Conservation (phyloP, 139 green algal genomes). For the Pycnococcus provasolii region DNA sequence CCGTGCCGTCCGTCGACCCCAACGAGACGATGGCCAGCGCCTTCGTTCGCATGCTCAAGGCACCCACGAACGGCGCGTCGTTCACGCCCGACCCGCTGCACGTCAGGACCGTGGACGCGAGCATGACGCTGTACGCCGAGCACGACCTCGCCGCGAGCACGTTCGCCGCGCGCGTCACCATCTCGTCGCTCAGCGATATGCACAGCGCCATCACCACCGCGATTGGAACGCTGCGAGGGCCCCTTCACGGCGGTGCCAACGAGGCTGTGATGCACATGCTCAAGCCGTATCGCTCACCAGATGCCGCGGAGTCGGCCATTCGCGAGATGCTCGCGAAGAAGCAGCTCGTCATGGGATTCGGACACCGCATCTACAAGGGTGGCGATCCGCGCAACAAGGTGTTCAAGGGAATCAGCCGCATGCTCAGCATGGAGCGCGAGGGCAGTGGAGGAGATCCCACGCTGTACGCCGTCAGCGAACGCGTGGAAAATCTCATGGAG, state of each 20-base stretch:
- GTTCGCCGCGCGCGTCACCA: constrained; percentile 2
- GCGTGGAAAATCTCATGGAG: constrained; percentile 10
- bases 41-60: constrained; percentile 6
- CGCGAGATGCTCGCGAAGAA: neutral
- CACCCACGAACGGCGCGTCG: too few species aligned
- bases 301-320: neutral
- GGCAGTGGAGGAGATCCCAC: neutral
- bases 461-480: constrained; percentile 11
- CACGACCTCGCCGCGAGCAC: constrained; percentile 14
- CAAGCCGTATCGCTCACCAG: neutral
- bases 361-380: constrained; percentile 16
- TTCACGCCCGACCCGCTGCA: constrained; percentile 7
- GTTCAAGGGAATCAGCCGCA: constrained; percentile 3
- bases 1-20: neutral
- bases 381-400: constrained; percentile 13
- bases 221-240: constrained; percentile 12
- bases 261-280: constrained; percentile 19
- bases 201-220: constrained; percentile 12
- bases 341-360: constrained; percentile 16
- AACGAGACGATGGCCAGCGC: constrained; percentile 1
- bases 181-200: constrained; percentile 1
- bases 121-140: constrained; percentile 8
- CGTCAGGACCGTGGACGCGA: constrained; percentile 5
- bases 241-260: constrained; percentile 12
- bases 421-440: neutral